A percentile compares a stretch with the other conserved stretches of the same genome.
Evolutionary conservation across 2,329 filamentous ascomycete genomes (phyloP).

Genomic region (Aspergillus japonicus): DNA sequence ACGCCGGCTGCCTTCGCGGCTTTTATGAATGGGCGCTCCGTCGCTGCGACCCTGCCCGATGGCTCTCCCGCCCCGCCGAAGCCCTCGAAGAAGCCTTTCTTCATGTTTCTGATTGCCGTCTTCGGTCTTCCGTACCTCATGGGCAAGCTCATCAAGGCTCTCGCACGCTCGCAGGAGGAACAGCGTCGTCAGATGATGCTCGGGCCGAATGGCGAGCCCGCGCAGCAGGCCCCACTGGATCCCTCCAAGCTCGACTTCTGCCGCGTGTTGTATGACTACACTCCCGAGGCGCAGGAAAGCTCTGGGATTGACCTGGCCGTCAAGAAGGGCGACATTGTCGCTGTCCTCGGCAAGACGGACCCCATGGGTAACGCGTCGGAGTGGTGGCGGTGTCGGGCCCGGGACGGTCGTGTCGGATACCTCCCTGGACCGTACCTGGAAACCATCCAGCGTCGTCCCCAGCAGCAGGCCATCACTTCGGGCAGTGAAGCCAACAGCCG

Average conservation of each 20-base stretch:
- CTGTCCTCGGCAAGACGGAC: conserved; percentile 87
- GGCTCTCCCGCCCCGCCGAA: conserved; percentile 66
- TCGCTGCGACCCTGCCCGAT: conserved; percentile 55
- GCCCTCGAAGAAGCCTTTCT: conserved; percentile 89
- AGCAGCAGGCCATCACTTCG: conserved; percentile 45
- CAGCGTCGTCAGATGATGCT: conserved; percentile 59
- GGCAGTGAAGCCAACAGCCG: conserved; percentile 47
- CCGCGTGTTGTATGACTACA: conserved; percentile 90
- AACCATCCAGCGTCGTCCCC: conserved; percentile 59
- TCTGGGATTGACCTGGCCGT: conserved; percentile 84
- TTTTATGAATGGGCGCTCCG: conserved; percentile 69
- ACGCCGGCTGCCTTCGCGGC: conserved; percentile 88
- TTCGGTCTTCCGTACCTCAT: conserved; percentile 96
- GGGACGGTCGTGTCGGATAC: conserved; percentile 88
- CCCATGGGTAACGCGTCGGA: conserved; percentile 88
- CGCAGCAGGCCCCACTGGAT: conserved; percentile 60
- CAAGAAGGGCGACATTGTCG: conserved; percentile 92
- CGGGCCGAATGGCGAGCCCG: conserved; percentile 49
- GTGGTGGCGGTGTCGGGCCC: conserved; percentile 93
- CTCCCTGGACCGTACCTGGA: conserved; percentile 89
- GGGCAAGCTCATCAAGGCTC: conserved; percentile 86
- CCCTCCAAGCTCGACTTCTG: conserved; percentile 95
- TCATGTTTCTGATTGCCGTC: conserved; percentile 92
- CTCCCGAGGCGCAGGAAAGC: conserved; percentile 64
- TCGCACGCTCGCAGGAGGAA: conserved; percentile 82